Base-by-base conservation (phyloP, 108 stramenopile genomes). In the Skeletonema tropicum region DNA sequence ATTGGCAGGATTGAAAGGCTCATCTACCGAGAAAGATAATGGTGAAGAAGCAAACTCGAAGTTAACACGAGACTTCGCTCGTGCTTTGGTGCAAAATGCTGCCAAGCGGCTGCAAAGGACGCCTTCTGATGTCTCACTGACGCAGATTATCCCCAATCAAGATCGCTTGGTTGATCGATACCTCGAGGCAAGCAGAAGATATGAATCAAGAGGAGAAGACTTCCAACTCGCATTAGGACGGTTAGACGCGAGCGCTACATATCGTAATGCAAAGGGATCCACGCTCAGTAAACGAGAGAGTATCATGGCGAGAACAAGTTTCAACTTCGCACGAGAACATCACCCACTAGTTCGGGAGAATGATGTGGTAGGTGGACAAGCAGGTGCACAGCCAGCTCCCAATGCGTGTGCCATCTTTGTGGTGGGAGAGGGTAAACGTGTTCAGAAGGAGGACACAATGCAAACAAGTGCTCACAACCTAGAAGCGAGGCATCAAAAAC, bases 201-300 rank as follows among this genome's bases (percentile, higher is more conserved):
- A 73, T 41, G 60, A 73, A 23, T 41, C 30, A 5, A 30, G 55
- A 15, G 64, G 63, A 21, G 48, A 45, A 38, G 72, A 73, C 31
- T 64, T 64, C 33, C 62, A 57, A 29, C 38, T 73, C 39, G 52
- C 63, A 25, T 55, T 73, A 6, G 52, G 62, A 32, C 25, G 64
- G 33, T 42, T 63, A 36, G 33, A 64, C 64, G 63, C 52, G 57
- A 11, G 33, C 10, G 36, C 72, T 48, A 14, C n/a, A 35, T 30
- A 36, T 64, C 32, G 33, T 10, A 33, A 15, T 21, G 35, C 72
- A 41, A 55, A 73, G 19, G 72, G 72, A n/a, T 26, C 21, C 31
- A 55, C 39, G 64, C 41, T 33, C 6, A 57, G 72, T 49, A 6
- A 1, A 23, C 52, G 52, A 0, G 21, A 55, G 52, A 55, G 52